Percentiles rank a stretch among this genome's conserved stretches.
phyloP scores from a whole-genome alignment of 2,329 filamentous ascomycete genomes.

The Fusarium tanahbumbuense region DNA sequence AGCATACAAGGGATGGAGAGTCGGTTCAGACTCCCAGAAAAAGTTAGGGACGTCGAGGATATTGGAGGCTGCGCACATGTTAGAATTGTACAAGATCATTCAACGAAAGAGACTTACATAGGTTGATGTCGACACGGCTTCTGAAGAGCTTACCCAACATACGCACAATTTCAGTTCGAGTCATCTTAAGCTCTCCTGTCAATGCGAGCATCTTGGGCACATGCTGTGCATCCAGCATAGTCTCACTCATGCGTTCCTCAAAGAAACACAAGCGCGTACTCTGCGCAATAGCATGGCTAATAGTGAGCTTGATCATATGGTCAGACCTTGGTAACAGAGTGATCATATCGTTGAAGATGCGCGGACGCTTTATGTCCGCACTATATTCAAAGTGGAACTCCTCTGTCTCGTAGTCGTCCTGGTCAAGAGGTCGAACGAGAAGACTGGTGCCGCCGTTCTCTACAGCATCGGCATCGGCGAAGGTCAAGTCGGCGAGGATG shows the following conservation, averaged over 20 bases:
- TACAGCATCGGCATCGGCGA: conserved; percentile 75
- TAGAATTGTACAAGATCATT: conserved; percentile 16
- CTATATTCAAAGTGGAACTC: conserved; percentile 99
- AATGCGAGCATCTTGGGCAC: conserved; percentile 89
- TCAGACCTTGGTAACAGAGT: conserved; percentile 89
- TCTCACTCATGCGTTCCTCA: conserved; percentile 93
- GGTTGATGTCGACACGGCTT: conserved; percentile 94
- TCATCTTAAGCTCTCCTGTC: conserved; percentile 92
- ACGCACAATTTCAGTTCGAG: conserved; percentile 88
- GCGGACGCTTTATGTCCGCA: conserved; percentile 82
- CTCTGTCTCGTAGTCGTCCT: conserved; percentile 95
- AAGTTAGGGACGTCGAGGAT: conserved; percentile 96
- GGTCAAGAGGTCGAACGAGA: conserved; percentile 81
- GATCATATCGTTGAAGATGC: conserved; percentile 99
- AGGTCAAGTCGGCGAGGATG: conserved; percentile 92
- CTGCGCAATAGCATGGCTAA: conserved; percentile 96
- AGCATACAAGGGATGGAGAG: conserved; percentile 90
- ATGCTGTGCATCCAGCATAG: conserved; percentile 92
- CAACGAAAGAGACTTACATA: conserved; percentile 73
- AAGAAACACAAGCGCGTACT: conserved; percentile 97
- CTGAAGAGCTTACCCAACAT: conserved; percentile 93
- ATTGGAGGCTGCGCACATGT: conserved; percentile 76
- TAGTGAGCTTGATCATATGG: conserved; percentile 99
- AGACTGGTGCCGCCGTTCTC: conserved; percentile 73
- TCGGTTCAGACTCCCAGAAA: conserved; percentile 98